Conservation (phyloP, 2,329 filamentous ascomycete genomes). For the Nothophoma quercina region DNA sequence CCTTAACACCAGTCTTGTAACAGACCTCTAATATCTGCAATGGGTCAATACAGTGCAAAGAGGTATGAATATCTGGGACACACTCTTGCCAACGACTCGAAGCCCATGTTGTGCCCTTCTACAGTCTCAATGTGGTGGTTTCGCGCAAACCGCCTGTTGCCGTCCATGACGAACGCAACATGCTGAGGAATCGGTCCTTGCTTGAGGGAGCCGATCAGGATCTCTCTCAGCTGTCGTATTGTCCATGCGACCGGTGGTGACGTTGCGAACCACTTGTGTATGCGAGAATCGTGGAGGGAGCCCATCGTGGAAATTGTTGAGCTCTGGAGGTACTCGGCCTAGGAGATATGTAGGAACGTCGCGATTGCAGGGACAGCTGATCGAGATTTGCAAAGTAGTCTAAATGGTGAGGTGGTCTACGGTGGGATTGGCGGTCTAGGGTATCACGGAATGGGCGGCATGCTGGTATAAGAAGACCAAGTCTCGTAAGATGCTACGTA, state of each 20-base stretch:
- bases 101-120: conserved; percentile 94
- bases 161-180: conserved; percentile 99
- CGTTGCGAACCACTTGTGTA: conserved; percentile 79
- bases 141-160: conserved; percentile 90
- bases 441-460: conserved; percentile 36
- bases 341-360: conserved; percentile 17
- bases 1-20: conserved; percentile 96
- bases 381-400: background rate
- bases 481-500: conserved; percentile 37
- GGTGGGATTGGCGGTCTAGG: conserved; percentile 6
- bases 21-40: conserved; percentile 87
- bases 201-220: conserved; percentile 85
- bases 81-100: conserved; percentile 90
- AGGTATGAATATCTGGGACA: conserved; percentile 35
- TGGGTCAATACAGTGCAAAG: background rate
- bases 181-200: conserved; percentile 94
- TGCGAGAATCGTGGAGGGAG: conserved; percentile 66
- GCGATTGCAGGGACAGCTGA: conserved; percentile 6
- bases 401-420: background rate
- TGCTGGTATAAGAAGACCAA: conserved; percentile 36
- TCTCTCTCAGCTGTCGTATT: conserved; percentile 78
- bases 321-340: conserved; percentile 19
- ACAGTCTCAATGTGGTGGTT: conserved; percentile 93
- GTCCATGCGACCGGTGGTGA: conserved; percentile 93
- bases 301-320: conserved; percentile 36